phyloP scores from a whole-genome alignment of 2,329 filamentous ascomycete genomes.

The Graphiopsis chlorocephala region DNA sequence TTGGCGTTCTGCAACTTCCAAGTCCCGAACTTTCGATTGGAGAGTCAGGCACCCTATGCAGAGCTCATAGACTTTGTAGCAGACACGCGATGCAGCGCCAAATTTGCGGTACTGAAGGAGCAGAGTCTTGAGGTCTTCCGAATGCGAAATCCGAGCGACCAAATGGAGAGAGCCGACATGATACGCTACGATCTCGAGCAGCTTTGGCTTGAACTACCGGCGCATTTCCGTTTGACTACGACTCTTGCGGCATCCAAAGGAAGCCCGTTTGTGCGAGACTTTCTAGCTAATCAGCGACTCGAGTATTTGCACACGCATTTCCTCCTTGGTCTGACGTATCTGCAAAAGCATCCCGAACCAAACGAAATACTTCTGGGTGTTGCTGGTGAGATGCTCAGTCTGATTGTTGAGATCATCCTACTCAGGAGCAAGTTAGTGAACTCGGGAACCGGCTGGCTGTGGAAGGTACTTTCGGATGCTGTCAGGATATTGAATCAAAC shows the following conservation, averaged over 20 bases:
- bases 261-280: conserved; percentile 30
- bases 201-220: conserved; percentile 30
- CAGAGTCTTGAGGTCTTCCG: conserved; percentile 33
- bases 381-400: conserved; percentile 30
- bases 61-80: conserved; percentile 26
- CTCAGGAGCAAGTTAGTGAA: conserved; percentile 33
- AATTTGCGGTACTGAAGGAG: conserved; percentile 35
- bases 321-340: conserved; percentile 28
- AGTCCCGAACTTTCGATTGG: neutral
- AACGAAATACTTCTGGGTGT: conserved; percentile 27
- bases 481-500: neutral
- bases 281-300: conserved; percentile 33
- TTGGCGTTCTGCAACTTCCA: conserved; percentile 43
- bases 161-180: neutral
- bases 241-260: neutral
- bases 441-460: conserved; percentile 34
- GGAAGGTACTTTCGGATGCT: conserved; percentile 32
- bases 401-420: conserved; percentile 33
- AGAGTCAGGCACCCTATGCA: neutral
- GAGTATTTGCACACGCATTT: conserved; percentile 37
- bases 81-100: conserved; percentile 33
- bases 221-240: conserved; percentile 20
- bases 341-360: conserved; percentile 26
- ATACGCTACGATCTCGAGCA: conserved; percentile 15
- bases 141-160: conserved; percentile 20